A percentile compares a stretch with the other conserved stretches of the same genome.
Evolutionary conservation across 345 rosid genomes (phyloP).

Genomic region (Acer yangbiense): DNA sequence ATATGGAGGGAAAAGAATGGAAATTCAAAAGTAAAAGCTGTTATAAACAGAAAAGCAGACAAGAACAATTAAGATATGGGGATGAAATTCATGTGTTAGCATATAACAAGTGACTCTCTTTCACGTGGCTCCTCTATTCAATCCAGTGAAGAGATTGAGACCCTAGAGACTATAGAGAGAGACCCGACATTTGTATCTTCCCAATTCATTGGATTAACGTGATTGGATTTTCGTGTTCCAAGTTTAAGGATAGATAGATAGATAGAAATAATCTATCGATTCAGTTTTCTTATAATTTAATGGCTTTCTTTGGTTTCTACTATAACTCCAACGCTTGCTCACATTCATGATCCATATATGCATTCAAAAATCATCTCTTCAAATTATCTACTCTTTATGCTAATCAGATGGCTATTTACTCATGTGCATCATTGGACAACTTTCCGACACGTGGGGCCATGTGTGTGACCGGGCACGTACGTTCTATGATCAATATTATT

Average conservation of each 20-base stretch:
- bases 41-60: constrained; percentile 6
- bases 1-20: neutral
- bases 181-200: neutral
- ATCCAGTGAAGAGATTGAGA: constrained; percentile 35
- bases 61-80: constrained; percentile 14
- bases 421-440: neutral
- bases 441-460: neutral
- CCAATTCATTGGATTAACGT: neutral
- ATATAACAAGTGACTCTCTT: neutral
- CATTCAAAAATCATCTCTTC: too few species aligned
- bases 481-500: too few species aligned
- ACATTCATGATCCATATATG: neutral
- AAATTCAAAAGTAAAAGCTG: neutral
- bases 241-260: neutral
- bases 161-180: constrained; percentile 11
- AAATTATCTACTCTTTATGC: neutral
- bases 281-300: neutral
- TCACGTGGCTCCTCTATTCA: constrained; percentile 29
- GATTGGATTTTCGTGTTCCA: neutral
- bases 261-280: too few species aligned
- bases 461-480: neutral
- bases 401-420: neutral
- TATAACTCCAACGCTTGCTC: neutral
- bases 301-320: constrained; percentile 11
- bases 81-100: constrained; percentile 25